Percentiles rank a stretch among this genome's conserved stretches.
Conservation (phyloP, 805 yeast species). For the Ogataea pilisensis region DNA sequence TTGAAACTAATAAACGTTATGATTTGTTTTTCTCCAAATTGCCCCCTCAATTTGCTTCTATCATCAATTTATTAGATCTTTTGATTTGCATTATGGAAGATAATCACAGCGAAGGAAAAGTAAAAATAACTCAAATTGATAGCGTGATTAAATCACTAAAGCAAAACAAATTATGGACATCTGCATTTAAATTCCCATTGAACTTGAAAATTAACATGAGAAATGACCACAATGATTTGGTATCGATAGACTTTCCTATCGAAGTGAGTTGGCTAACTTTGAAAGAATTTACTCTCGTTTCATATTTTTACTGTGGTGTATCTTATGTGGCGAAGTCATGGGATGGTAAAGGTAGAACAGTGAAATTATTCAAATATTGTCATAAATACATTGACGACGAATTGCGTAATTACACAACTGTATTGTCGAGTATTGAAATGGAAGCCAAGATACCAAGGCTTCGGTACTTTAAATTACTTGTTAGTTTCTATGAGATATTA, state of each 20-base stretch:
- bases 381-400: slow-evolving; percentile 31
- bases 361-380: slow-evolving; percentile 36
- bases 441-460: slow-evolving; percentile 28
- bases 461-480: slow-evolving; percentile 27
- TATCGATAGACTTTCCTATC: slow-evolving; percentile 17
- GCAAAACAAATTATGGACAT: slow-evolving; percentile 10
- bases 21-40: not conserved
- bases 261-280: slow-evolving; percentile 39
- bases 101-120: slow-evolving; percentile 25
- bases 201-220: slow-evolving; percentile 1
- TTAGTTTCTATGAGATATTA: slow-evolving; percentile 36
- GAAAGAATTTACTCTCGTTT: slow-evolving; percentile 38
- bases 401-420: slow-evolving; percentile 7
- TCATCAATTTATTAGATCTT: slow-evolving; percentile 25
- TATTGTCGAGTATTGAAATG: slow-evolving; percentile 19
- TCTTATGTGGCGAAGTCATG: slow-evolving; percentile 34
- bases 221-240: not conserved
- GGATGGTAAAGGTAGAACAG: slow-evolving; percentile 32
- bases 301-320: slow-evolving; percentile 42
- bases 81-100: slow-evolving; percentile 28
- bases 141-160: slow-evolving; percentile 26
- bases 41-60: slow-evolving; percentile 34
- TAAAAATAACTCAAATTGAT: slow-evolving; percentile 29
- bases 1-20: slow-evolving; percentile 3
- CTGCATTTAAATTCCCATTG: slow-evolving; percentile 7